Evolutionary conservation across 306 rosid species (phyloP).

Genomic region (Dryas octopetala): DNA sequence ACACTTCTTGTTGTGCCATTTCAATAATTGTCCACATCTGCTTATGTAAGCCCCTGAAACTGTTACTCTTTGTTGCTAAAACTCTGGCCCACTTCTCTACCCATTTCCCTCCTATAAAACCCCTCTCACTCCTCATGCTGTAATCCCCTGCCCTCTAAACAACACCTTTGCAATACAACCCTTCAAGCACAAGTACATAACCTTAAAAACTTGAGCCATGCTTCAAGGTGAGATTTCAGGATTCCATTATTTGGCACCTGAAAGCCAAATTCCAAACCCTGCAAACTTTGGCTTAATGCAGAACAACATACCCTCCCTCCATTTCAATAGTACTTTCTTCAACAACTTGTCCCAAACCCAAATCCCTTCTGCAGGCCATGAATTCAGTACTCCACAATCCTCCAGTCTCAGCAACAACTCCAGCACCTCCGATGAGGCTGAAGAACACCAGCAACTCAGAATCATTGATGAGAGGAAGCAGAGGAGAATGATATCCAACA

Average conservation of each 20-base stretch:
- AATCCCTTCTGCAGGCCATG: conserved; percentile 36
- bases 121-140: conserved; percentile 34
- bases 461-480: conserved; percentile 72
- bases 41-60: conserved; percentile 52
- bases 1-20: conserved; percentile 25
- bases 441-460: conserved; percentile 49
- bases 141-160: conserved; percentile 31
- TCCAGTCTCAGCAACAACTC: conserved; percentile 64
- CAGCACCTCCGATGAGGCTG: conserved; percentile 73
- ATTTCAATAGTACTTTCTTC: conserved; percentile 31
- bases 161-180: conserved; percentile 8
- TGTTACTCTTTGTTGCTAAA: conserved; percentile 33
- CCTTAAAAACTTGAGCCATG: conserved; percentile 40
- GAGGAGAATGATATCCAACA: conserved; percentile 76
- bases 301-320: conserved; percentile 33
- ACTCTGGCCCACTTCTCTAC: conserved; percentile 41
- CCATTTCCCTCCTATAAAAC: conserved; percentile 52
- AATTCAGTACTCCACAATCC: conserved; percentile 32
- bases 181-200: conserved; percentile 4
- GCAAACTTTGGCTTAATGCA: conserved; percentile 37
- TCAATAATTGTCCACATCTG: conserved; percentile 50
- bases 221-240: conserved; percentile 59
- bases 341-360: conserved; percentile 37
- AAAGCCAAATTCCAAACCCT: conserved; percentile 39
- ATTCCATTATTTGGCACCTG: conserved; percentile 41